Base-by-base conservation (phyloP, 192 early-diverging fungal species). In the Coemansia furcata region DNA sequence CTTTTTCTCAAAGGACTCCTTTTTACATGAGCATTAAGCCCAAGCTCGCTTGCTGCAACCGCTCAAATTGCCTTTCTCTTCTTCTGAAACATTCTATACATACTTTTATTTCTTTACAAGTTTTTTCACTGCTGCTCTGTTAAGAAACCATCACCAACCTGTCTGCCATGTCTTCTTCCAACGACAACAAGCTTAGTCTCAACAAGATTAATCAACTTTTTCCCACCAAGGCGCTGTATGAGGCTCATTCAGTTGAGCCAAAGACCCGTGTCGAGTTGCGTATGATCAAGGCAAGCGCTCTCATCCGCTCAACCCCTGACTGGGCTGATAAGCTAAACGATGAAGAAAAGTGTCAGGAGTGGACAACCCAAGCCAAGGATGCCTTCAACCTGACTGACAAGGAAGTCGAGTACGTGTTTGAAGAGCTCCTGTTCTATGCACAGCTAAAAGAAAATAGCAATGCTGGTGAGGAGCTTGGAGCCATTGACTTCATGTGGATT, bases 351-450 rank as follows among this genome's bases (percentile, higher is more conserved):
- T 17, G 15, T 15, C 54, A 17, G 15, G 54, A 57, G 30, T 57
- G 54, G 54, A 32, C 54, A 17, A 32, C 30, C 15, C 30, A 33
- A 15, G 32, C 17, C 54, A 57, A 57, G 30, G 29, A 33, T 6
- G 35, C 15, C 54, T 33, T 35, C 23, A 23, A 32, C 10, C 62
- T 81, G 17, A 42, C 43, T n/a, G 79, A 79, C 1, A 21, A 30
- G 6, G 74, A 75, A 9, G 36, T 69, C 9, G 59, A 54, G 1
- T 71, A 70, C 8, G 60, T 76, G 2, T 60, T 83, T 30, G 46
- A 66, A 7, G 77, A 84, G 60, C 59, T 83, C 21, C n/a, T 60
- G 26, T 76, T 65, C 65, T 61, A 60, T 33, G 64, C 78, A 0
- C 9, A 58, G 37, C 69, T 75, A 47, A 58, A 71, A 8, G 23